Percentiles rank a stretch among this genome's conserved stretches.
Conservation (phyloP, 2,329 filamentous ascomycete genomes). For the Plectosphaerella plurivora region DNA sequence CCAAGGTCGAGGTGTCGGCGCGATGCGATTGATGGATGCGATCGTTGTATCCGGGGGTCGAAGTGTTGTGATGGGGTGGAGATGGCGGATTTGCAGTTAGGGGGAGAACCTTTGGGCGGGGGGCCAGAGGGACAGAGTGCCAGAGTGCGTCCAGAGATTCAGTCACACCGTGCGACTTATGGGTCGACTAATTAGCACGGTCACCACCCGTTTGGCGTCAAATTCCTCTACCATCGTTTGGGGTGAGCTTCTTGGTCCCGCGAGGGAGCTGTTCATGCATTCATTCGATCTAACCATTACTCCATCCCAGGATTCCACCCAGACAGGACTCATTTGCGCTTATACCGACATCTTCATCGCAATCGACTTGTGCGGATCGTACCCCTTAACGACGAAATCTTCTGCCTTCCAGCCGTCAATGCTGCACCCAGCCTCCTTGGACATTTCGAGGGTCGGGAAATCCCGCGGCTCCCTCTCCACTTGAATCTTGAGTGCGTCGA, state of each 20-base stretch:
- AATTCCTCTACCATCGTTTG: too few relatives aligned
- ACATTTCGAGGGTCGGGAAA: conserved; percentile 77
- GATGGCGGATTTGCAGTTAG: conserved; percentile 9
- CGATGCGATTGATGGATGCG: conserved; percentile 10
- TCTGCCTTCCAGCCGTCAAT: conserved; percentile 90
- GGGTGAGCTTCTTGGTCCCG: too few relatives aligned
- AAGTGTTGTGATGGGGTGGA: conserved; percentile 7
- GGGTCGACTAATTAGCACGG: too few relatives aligned
- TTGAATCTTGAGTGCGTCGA: conserved; percentile 80
- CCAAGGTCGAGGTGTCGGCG: conserved; percentile 1
- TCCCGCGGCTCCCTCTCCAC: conserved; percentile 72
- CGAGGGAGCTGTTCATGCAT: too few relatives aligned
- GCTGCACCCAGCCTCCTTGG: conserved; percentile 60
- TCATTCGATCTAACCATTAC: too few relatives aligned
- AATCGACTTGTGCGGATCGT: conserved; percentile 87
- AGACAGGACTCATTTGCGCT: background rate
- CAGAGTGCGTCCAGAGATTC: too few relatives aligned
- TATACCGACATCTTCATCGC: conserved; percentile 98
- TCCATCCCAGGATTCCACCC: background rate
- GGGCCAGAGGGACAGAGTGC: too few relatives aligned
- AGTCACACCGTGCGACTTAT: too few relatives aligned
- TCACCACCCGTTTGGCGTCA: too few relatives aligned
- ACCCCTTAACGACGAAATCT: conserved; percentile 83
- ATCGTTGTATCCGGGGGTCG: conserved; percentile 14
- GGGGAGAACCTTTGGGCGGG: background rate